Evolutionary conservation across 2,329 filamentous ascomycete species (phyloP), one percentile per base, ranked within the genome.

Genomic region (Alternaria brassicae): DNA sequence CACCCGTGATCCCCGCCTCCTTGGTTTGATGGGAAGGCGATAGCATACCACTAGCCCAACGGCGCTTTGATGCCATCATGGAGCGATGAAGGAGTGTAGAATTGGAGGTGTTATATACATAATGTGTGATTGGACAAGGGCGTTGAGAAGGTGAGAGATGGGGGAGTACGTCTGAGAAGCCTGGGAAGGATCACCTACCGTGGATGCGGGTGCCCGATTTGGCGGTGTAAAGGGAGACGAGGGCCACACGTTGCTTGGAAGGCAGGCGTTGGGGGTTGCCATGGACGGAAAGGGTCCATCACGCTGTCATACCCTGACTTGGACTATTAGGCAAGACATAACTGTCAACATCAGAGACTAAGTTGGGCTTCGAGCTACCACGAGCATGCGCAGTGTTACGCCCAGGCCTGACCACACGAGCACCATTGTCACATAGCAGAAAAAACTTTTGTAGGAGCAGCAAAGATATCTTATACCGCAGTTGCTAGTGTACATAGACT

Each of bases 11-110:
- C 70, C 66, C 71, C 65, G 71, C 67, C 64, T 68, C n/a, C 27
- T 60, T 58, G 45, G n/a, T 37, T 40, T 39, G 25, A 58, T 78
- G 76, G 75, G 76, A 77, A 77, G 73, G 73, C 73, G 70, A 66
- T 73, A 74, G 66, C 69, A 73, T 78, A 77, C 76, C 76, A 78
- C 76, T 78, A 71, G 66, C 66, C 75, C 54, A 78, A 68, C 52
- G 61, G 55, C 69, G 75, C 75, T 67, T 39, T 61, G 41, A 36
- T 56, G 44, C 28, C 50, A 51, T 32, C 42, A 50, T 50, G 8
- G 13, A n/a, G 56, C 42, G 41, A 45, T 49, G 48, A 12, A 19
- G 1, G 10, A 48, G 8, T 7, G 9, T 5, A 1, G 19, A 25
- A n/a, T 32, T 59, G 49, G 40, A 42, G 49, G 41, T 10, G 39